Conservation (phyloP, 225 moss, liverwort and hornwort species). For the Ulota crispa region DNA sequence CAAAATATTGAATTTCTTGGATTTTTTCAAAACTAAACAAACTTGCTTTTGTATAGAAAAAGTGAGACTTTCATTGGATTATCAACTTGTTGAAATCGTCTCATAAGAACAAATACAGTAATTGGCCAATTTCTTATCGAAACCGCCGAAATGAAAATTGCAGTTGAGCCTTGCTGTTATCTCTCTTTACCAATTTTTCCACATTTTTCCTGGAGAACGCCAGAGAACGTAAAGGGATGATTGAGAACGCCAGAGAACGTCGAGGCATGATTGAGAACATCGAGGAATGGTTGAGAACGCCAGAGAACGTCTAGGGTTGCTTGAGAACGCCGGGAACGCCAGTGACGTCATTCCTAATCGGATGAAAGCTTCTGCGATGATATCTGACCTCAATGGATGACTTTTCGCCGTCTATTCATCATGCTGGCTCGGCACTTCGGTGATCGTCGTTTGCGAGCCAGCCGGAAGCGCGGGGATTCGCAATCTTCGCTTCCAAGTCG, state of each 20-base stretch:
- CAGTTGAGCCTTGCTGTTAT: neutral
- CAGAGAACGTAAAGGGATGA: neutral
- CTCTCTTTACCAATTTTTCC: neutral
- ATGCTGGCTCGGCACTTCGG: neutral
- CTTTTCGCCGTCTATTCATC: no score
- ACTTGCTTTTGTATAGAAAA: neutral
- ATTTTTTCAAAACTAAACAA: neutral
- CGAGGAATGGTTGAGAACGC: no score
- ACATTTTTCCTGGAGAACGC: neutral
- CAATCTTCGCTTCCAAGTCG: neutral
- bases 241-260: neutral
- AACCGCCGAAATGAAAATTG: neutral
- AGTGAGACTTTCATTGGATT: neutral
- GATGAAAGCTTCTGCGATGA: neutral
- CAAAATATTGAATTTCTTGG: neutral
- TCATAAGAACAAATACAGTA: neutral
- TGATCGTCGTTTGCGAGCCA: no score
- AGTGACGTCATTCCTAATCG: no score
- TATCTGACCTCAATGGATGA: neutral
- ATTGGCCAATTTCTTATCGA: neutral
- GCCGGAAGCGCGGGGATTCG: neutral
- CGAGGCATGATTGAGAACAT: no score
- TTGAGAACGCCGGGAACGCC: neutral
- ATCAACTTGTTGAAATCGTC: neutral
- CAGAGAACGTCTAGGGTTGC: neutral